Evolutionary conservation across 352 stramenopile species (phyloP).

Genomic region (Peronospora tabacina): DNA sequence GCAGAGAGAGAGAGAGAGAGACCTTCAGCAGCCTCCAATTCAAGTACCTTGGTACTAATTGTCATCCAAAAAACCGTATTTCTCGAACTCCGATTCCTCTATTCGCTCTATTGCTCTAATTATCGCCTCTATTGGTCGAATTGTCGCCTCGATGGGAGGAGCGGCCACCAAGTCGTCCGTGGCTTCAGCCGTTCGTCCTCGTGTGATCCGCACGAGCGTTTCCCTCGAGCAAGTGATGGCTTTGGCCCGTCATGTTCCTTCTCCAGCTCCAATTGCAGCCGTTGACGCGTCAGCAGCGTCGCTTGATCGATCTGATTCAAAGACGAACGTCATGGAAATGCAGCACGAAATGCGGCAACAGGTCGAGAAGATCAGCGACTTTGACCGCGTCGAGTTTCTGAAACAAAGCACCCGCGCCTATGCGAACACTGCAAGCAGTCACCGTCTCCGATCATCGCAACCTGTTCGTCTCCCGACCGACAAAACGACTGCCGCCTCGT

Average conservation of each 20-base stretch:
- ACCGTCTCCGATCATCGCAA: conserved; percentile 37
- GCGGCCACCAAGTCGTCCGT: conserved; percentile 25
- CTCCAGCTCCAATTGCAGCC: conserved; percentile 2
- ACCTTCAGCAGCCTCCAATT: neutral
- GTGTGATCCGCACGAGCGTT: conserved; percentile 37
- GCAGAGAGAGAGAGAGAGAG: too few species aligned
- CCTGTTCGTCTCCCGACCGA: conserved; percentile 43
- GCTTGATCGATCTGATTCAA: conserved; percentile 17
- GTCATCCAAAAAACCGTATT: too few species aligned
- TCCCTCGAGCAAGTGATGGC: conserved; percentile 30
- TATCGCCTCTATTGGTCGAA: neutral
- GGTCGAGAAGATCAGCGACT: conserved; percentile 47
- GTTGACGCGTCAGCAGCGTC: conserved; percentile 20
- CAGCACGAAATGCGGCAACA: conserved; percentile 38
- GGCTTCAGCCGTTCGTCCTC: conserved; percentile 9
- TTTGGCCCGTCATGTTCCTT: conserved; percentile 14
- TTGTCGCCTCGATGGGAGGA: conserved; percentile 19
- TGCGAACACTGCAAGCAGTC: conserved; percentile 52
- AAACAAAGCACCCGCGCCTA: conserved; percentile 48
- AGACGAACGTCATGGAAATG: conserved; percentile 50
- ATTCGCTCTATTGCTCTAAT: neutral
- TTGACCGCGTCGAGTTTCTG: conserved; percentile 45
- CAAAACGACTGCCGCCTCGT: conserved; percentile 42
- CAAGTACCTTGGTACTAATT: neutral
- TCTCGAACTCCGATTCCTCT: neutral